These are phyloP conservation scores for Calonectria montana DNA, from an alignment of 2,329 filamentous ascomycete genomes.

Conservation along the genomic window DNA sequence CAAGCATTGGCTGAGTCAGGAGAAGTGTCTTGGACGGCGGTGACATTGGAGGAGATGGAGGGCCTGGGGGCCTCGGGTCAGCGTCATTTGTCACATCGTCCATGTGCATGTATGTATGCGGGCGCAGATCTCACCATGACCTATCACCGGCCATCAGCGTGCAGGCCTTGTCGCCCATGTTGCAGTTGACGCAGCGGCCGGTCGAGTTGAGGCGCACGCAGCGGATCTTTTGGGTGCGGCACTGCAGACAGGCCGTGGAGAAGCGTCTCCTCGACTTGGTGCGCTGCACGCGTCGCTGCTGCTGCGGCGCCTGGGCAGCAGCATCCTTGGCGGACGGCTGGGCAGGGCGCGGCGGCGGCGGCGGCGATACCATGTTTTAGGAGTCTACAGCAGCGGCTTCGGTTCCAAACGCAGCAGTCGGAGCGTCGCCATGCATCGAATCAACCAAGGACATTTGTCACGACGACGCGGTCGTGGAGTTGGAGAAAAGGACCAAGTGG, in stretches of 20 bases:
- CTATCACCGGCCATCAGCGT: slow-evolving; percentile 14
- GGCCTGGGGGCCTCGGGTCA: slow-evolving; percentile 3
- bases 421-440: background rate
- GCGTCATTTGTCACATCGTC: background rate
- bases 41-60: background rate
- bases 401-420: background rate
- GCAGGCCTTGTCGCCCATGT: slow-evolving; percentile 19
- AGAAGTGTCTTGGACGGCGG: background rate
- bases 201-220: slow-evolving; percentile 10
- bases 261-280: background rate
- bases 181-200: slow-evolving; percentile 14
- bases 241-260: slow-evolving; percentile 11
- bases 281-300: background rate
- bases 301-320: background rate
- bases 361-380: slow-evolving; percentile 1
- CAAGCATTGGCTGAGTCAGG: background rate
- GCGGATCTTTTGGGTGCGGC: slow-evolving; percentile 12
- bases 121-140: slow-evolving; percentile 4
- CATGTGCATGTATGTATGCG: background rate
- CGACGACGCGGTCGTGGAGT: slow-evolving; percentile 3
- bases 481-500: background rate
- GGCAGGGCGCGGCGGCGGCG: background rate
- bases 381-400: background rate
- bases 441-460: background rate
- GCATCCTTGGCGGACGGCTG: background rate